These are phyloP conservation scores for Polyporus arcularius DNA, from an alignment of 768 basidiomycete genomes.

Conservation along the genomic window DNA sequence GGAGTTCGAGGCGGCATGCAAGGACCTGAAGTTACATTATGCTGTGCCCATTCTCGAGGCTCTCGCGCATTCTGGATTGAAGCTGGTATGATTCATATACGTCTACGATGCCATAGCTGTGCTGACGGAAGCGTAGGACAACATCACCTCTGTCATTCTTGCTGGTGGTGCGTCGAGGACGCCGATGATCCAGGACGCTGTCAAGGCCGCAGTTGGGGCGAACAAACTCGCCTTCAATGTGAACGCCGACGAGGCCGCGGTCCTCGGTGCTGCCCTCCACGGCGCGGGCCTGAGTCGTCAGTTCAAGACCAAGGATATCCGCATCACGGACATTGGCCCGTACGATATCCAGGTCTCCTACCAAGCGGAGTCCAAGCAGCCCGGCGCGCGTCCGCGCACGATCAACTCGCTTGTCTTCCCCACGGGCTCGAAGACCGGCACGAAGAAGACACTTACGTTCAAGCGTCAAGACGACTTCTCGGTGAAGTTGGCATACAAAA, in stretches of 20 bases:
- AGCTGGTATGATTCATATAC: constrained; percentile 48
- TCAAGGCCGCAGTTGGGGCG: constrained; percentile 77
- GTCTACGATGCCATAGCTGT: background rate
- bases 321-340: constrained; percentile 69
- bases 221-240: constrained; percentile 92
- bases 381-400: constrained; percentile 56
- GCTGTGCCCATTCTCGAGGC: constrained; percentile 77
- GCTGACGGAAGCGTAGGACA: constrained; percentile 43
- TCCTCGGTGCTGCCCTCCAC: constrained; percentile 88
- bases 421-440: constrained; percentile 70
- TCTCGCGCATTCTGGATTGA: constrained; percentile 62
- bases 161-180: constrained; percentile 88
- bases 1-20: constrained; percentile 75
- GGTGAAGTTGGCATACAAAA: constrained; percentile 78
- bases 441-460: constrained; percentile 85
- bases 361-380: constrained; percentile 56
- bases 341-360: constrained; percentile 84
- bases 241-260: constrained; percentile 95
- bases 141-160: constrained; percentile 89
- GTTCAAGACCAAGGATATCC: constrained; percentile 95
- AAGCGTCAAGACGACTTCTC: constrained; percentile 84
- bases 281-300: constrained; percentile 87
- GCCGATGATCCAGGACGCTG: constrained; percentile 87
- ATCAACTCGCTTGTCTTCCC: constrained; percentile 82
- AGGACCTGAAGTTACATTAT: constrained; percentile 64